phyloP scores from a whole-genome alignment of 768 basidiomycete species.

The Chiua virens region DNA sequence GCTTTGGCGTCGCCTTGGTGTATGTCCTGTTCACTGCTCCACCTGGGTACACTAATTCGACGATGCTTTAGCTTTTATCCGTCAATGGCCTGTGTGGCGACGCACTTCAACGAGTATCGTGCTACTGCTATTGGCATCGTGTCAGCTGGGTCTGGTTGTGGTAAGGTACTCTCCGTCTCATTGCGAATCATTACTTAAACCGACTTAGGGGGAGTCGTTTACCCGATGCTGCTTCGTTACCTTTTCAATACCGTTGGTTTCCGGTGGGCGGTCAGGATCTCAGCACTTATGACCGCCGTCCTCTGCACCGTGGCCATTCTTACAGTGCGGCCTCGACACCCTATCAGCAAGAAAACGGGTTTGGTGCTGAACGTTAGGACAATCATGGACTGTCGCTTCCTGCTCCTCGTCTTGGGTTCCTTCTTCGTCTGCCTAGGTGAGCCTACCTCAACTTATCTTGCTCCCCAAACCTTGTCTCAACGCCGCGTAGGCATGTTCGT shows the following conservation, averaged over 20 bases:
- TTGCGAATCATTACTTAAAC: slow-evolving; percentile 21
- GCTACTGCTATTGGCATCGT: slow-evolving; percentile 74
- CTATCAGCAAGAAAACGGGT: slow-evolving; percentile 14
- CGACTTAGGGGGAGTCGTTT: slow-evolving; percentile 62
- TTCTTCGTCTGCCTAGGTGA: slow-evolving; percentile 61
- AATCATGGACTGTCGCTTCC: slow-evolving; percentile 51
- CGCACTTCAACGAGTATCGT: slow-evolving; percentile 61
- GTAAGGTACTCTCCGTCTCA: slow-evolving; percentile 31
- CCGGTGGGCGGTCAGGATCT: slow-evolving; percentile 61
- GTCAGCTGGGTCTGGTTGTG: slow-evolving; percentile 66
- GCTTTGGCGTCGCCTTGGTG: slow-evolving; percentile 64
- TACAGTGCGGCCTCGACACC: slow-evolving; percentile 41
- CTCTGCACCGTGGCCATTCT: slow-evolving; percentile 48
- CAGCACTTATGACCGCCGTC: slow-evolving; percentile 48
- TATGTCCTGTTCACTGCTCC: slow-evolving; percentile 33
- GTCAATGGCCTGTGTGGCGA: slow-evolving; percentile 62
- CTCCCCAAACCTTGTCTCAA: slow-evolving; percentile 1
- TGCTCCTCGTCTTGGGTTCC: slow-evolving; percentile 53
- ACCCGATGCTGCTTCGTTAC: slow-evolving; percentile 59
- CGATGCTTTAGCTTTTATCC: slow-evolving; percentile 60
- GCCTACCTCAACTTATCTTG: slow-evolving; percentile 17
- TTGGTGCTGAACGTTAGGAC: slow-evolving; percentile 25
- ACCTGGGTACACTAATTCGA: slow-evolving; percentile 5
- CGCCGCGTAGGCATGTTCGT: slow-evolving; percentile 58
- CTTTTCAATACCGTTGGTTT: slow-evolving; percentile 59